A percentile compares a stretch with the other conserved stretches of the same genome.
Conservation (phyloP, 2,329 filamentous ascomycete genomes). For the Lachnellula suecica region DNA sequence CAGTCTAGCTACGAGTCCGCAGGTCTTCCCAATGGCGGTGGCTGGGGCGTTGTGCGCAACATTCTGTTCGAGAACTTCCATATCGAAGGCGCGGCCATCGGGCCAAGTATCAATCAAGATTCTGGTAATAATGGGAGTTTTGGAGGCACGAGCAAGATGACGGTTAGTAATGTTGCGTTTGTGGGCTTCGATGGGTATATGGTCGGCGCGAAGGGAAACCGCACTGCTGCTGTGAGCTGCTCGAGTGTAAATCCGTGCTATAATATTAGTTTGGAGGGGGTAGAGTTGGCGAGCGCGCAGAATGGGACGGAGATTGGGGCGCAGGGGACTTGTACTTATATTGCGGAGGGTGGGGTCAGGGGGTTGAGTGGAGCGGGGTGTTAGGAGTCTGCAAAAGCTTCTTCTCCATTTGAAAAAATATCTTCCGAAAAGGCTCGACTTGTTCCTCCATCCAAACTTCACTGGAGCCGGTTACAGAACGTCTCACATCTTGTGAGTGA, state of each 20-base stretch:
- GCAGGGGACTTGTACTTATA: slow-evolving; percentile 31
- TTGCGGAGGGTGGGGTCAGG: slow-evolving; percentile 27
- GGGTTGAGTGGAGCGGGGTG: slow-evolving; percentile 32
- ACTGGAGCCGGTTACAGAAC: too few relatives aligned
- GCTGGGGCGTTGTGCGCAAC: slow-evolving; percentile 50
- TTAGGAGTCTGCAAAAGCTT: slow-evolving; percentile 2
- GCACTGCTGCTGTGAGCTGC: slow-evolving; percentile 45
- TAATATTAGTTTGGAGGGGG: slow-evolving; percentile 46
- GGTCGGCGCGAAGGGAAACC: slow-evolving; percentile 30
- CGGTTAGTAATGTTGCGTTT: slow-evolving; percentile 47
- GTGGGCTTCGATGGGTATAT: slow-evolving; percentile 51
- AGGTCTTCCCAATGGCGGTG: slow-evolving; percentile 47
- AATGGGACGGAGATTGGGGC: slow-evolving; percentile 23
- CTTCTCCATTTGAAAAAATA: neutral
- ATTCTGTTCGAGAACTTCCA: slow-evolving; percentile 51
- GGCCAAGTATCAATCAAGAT: slow-evolving; percentile 46
- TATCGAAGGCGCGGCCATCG: slow-evolving; percentile 43
- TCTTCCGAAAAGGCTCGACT: neutral
- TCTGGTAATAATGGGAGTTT: slow-evolving; percentile 49
- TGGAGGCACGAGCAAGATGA: slow-evolving; percentile 49
- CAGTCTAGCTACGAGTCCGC: slow-evolving; percentile 49
- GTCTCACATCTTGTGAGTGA: too few relatives aligned
- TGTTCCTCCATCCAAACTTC: too few relatives aligned
- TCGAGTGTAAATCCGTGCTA: slow-evolving; percentile 48
- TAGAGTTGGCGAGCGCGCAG: slow-evolving; percentile 27